These are phyloP conservation scores for Corymbia maculata DNA, from an alignment of 345 rosid genomes.

Conservation along the genomic window DNA sequence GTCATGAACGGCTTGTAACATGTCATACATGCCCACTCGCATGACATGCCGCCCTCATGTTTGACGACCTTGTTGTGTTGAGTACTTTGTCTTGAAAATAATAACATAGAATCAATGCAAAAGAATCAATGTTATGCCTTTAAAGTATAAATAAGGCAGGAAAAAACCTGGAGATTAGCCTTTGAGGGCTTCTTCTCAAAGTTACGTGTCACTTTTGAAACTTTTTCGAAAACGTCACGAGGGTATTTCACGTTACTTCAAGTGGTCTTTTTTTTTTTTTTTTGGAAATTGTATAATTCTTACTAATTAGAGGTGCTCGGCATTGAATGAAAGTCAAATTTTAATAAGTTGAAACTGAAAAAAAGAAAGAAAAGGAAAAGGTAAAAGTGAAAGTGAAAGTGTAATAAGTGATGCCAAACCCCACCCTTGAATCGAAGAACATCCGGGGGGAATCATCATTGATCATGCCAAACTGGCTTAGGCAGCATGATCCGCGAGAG, in stretches of 20 bases:
- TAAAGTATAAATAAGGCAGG: neutral
- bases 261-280: neutral
- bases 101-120: neutral
- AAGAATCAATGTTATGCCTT: neutral
- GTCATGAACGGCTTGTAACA: neutral
- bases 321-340: neutral
- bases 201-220: no score
- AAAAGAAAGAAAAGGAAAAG: accelerated
- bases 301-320: neutral
- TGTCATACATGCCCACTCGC: neutral
- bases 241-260: neutral
- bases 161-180: neutral
- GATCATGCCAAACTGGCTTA: neutral
- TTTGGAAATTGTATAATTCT: neutral
- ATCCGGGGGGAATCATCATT: neutral
- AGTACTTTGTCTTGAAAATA: neutral
- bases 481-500: neutral
- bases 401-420: neutral
- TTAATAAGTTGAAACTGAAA: neutral
- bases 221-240: no score
- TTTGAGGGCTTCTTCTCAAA: no score
- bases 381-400: neutral
- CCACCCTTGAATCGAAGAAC: neutral
- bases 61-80: neutral
- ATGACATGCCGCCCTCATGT: neutral